Conservation (phyloP, 208 protist species). For the Herpetomonas tarakana region DNA sequence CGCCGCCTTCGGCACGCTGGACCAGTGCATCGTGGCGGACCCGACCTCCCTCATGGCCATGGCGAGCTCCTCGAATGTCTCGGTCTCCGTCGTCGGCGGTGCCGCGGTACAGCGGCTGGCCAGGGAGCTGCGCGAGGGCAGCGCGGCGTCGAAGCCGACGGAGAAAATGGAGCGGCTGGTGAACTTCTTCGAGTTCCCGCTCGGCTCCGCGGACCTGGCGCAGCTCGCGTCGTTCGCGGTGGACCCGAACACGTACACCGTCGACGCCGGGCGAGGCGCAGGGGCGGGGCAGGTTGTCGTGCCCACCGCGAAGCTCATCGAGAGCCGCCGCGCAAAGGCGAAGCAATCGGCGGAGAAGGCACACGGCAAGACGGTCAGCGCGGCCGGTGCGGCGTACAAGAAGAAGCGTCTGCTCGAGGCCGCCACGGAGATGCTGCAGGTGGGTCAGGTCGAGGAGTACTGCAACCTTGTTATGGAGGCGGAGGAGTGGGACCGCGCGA, state of each 20-base stretch:
- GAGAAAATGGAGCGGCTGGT: constrained; percentile 63
- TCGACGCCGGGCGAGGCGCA: constrained; percentile 20
- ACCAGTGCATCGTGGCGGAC: constrained; percentile 52
- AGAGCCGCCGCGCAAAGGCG: constrained; percentile 32
- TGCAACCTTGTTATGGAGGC: constrained; percentile 82
- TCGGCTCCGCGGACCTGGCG: constrained; percentile 58
- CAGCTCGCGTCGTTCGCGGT: constrained; percentile 37
- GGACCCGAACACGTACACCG: constrained; percentile 35
- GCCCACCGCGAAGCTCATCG: constrained; percentile 40
- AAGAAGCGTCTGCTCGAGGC: constrained; percentile 65
- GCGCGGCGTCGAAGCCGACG: constrained; percentile 26
- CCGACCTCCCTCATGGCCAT: constrained; percentile 42
- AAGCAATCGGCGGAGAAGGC: constrained; percentile 66
- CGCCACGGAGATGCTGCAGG: constrained; percentile 57
- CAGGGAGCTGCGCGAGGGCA: constrained; percentile 47
- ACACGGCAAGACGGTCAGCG: constrained; percentile 55
- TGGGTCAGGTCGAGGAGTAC: constrained; percentile 78
- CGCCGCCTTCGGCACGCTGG: constrained; percentile 63
- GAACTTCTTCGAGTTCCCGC: constrained; percentile 81
- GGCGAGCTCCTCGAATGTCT: constrained; percentile 20
- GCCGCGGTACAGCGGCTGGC: constrained; percentile 48
- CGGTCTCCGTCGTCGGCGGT: constrained; percentile 41
- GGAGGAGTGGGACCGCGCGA: constrained; percentile 87
- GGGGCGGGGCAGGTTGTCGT: constrained; percentile 38
- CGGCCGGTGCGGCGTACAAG: constrained; percentile 50